phyloP scores from a whole-genome alignment of 805 yeast genomes.

The Schwanniomyces occidentalis region DNA sequence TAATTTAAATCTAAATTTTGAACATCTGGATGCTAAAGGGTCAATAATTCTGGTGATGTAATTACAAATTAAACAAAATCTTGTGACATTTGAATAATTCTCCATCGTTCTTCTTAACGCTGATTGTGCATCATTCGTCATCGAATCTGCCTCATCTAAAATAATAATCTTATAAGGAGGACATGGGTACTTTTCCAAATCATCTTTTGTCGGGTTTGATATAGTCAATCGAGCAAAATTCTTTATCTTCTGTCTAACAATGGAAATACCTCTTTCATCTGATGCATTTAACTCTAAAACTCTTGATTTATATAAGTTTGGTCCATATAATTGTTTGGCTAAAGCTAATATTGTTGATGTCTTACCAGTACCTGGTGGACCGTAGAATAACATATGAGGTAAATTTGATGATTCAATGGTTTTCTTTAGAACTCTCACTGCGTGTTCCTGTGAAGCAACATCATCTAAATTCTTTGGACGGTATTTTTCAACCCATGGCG shows the following conservation, averaged over 20 bases:
- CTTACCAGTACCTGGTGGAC: slow-evolving; percentile 94
- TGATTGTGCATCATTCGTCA: slow-evolving; percentile 96
- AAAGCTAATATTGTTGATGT: slow-evolving; percentile 85
- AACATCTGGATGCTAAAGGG: slow-evolving; percentile 94
- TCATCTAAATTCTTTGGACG: slow-evolving; percentile 88
- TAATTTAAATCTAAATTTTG: slow-evolving; percentile 87
- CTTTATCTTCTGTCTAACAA: slow-evolving; percentile 82
- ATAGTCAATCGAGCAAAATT: slow-evolving; percentile 84
- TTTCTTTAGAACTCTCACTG: slow-evolving; percentile 77
- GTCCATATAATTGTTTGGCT: slow-evolving; percentile 77
- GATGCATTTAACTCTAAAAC: slow-evolving; percentile 86
- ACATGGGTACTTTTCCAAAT: slow-evolving; percentile 77
- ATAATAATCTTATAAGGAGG: slow-evolving; percentile 95
- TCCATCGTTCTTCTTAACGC: slow-evolving; percentile 96
- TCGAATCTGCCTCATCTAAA: slow-evolving; percentile 94
- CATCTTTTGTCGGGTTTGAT: slow-evolving; percentile 74
- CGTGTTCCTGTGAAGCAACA: slow-evolving; percentile 88
- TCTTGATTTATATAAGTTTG: slow-evolving; percentile 62
- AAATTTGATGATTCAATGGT: slow-evolving; percentile 78
- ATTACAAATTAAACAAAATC: slow-evolving; percentile 94
- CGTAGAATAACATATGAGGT: slow-evolving; percentile 90
- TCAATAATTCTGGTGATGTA: slow-evolving; percentile 96
- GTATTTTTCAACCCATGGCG: slow-evolving; percentile 94
- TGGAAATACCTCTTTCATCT: slow-evolving; percentile 87
- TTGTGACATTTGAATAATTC: slow-evolving; percentile 78